Base-by-base conservation (phyloP, 2,329 filamentous ascomycete species). In the Setomelanomma holmii region DNA sequence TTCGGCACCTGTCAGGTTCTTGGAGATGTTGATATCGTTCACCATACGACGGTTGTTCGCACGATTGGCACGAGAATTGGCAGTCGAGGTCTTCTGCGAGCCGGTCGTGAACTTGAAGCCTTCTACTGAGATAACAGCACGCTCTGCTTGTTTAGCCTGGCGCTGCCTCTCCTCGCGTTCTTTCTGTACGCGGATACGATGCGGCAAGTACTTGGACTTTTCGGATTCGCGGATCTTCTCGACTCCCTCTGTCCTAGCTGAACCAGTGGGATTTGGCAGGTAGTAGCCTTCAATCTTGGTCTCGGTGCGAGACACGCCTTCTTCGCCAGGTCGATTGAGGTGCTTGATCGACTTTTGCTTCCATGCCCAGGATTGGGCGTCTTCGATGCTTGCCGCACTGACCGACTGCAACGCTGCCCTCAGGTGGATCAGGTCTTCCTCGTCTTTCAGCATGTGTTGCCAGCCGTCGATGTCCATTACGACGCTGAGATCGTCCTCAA, bases 221-320 rank as follows among this genome's bases (percentile, higher is more conserved):
- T 99, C 95, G 0, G 91, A 91, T 73, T 99, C 96, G 56, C 96
- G 84, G 50, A 99, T 98, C 80, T 93, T 96, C 80, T 96, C 93
- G 67, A 92, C 87, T 22, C 92, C 93, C 77, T 99, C 93, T 0
- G 95, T 97, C 50, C 95, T 86, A 50, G 95, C 95, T 63, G 87
- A 90, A 27, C 95, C 95, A 8, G 91, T 91, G 0, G 82, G 56
- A 61, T 97, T 99, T 0, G 90, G 86, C 35, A 97, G 90, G 69
- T 97, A 98, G 68, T 89, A 88, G 34, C 86, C 86, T 57, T 82
- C 76, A 51, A 89, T 87, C 59, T 79, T 80, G 21, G 82, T 80
- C 54, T 80, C 77, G 17, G 77, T 75, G 40, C 78, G 79, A 19
- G 81, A 78, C n/a, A 81, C 76, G 6, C 86, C 86, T 60, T 76